Evolutionary conservation across 2,329 filamentous ascomycete species (phyloP), one percentile per base, ranked within the genome.

Genomic region (Neophaeococcomyces aloes): DNA sequence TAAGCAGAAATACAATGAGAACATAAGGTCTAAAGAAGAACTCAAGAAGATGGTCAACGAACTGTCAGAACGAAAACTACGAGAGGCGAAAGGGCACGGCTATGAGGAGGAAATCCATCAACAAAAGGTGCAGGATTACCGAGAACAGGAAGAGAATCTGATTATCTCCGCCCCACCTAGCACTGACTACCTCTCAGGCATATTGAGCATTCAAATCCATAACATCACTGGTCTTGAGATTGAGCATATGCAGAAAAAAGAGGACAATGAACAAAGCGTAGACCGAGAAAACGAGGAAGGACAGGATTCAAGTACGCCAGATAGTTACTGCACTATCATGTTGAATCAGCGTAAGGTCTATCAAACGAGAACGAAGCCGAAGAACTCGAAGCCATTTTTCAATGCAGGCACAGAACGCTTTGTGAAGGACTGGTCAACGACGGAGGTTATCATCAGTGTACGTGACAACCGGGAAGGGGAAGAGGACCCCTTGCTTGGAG

Each of bases 351-450:
- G 74, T 51, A 85, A 75, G 46, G 63, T 74, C 10, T 87, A 80
- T 64, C 78, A 74, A 53, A 84, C 82, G 2, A 68, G 83, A 13
- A 84, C 82, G 0, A 86, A 87, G 61, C 82, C 83, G 1, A 84
- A 85, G 63, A 86, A 85, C 49, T 72, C 78, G 0, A 85, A 84
- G 54, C 83, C 83, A 0, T 86, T 86, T 60, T 86, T 83, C 68
- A 86, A 86, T 51, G 82, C 83, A 2, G 79, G 79, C 4, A 83
- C 77, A 2, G 83, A 87, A 58, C 73, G 79, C 4, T 84, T 85
- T 50, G 70, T 86, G 30, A 68, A 75, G 10, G 78, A 86, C 57
- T 85, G 81, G 73, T 68, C 67, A 13, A 75, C 71, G 10, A 73
- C 78, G 1, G 81, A 86, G 57, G 67, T 86, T 25, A 79, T 83